Evolutionary conservation across 768 basidiomycete species (phyloP), one percentile per base, ranked within the genome.

Genomic region (Baorangia bicolor): DNA sequence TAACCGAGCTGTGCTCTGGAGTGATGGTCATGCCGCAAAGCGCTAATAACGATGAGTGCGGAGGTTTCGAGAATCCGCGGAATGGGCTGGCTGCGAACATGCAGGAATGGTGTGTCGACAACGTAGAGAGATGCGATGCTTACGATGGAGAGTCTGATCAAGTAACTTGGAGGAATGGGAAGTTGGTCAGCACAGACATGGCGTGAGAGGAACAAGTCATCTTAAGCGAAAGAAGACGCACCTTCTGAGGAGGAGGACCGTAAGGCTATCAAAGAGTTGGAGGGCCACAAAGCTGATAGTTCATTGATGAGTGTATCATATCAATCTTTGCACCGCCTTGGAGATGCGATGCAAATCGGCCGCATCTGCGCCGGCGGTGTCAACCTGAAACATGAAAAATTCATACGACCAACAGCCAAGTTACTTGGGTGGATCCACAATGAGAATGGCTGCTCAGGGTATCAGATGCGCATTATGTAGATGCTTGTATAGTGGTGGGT

Each of bases 81-180:
- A n/a, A 41, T 10, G 27, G 9, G 16, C 41, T 35, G 6, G 50
- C 49, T 64, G 61, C 27, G 41, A 48, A 61, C 67, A 65, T 61
- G 67, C 61, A 59, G 49, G 33, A 55, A 63, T 60, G 68, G 59
- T 61, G 59, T 9, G 59, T 59, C 42, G 57, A 55, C n/a, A 57
- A 37, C 51, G 47, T 47, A 57, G 42, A 35, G 34, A 35, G 50
- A 58, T 46, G 53, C 57, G 35, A 46, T 57, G 57, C 38, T 20
- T 49, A 51, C 25, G 38, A 49, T 28, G 31, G 14, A 18, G n/a
- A 33, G 21, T 9, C 6, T 44, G 57, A 23, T 46, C 40, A 14
- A 34, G 39, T 20, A n/a, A n/a, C n/a, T n/a, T n/a, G 34, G 23
- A 30, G 14, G 25, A 25, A 16, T 23, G 37, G 14, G 35, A 11